These are phyloP conservation scores for Botrytis fragariae DNA, from an alignment of 2,329 filamentous ascomycete genomes.

Conservation along the genomic window DNA sequence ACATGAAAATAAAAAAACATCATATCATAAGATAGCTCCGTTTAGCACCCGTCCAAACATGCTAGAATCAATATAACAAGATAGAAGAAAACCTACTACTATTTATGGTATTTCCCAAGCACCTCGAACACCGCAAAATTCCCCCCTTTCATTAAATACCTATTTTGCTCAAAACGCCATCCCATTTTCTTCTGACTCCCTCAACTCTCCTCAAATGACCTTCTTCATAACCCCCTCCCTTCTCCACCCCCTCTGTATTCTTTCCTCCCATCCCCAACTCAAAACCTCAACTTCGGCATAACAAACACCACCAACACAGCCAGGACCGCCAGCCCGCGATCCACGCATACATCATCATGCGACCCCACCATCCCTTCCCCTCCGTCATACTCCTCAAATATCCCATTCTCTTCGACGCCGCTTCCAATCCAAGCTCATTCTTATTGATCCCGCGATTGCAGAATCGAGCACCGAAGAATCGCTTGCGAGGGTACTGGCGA, in stretches of 20 bases:
- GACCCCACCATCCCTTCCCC: slow-evolving; percentile 80
- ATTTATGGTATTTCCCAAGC: slow-evolving; percentile 22
- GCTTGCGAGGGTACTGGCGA: slow-evolving; percentile 67
- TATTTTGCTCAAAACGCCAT: not conserved
- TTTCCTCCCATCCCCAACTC: not conserved
- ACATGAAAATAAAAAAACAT: not conserved
- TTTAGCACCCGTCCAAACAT: not conserved
- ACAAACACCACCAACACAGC: slow-evolving; percentile 83
- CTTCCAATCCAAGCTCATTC: slow-evolving; percentile 72
- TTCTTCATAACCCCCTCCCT: not conserved
- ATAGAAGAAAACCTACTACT: slow-evolving; percentile 7
- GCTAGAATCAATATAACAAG: not conserved
- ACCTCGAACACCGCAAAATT: not conserved
- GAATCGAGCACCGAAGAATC: slow-evolving; percentile 69
- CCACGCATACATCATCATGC: slow-evolving; percentile 76
- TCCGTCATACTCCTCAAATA: slow-evolving; percentile 76
- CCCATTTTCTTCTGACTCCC: not conserved
- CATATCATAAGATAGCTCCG: not conserved
- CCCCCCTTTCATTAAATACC: not conserved
- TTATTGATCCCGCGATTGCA: slow-evolving; percentile 72
- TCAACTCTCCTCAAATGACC: not conserved
- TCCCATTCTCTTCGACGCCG: slow-evolving; percentile 74
- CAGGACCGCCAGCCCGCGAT: slow-evolving; percentile 78
- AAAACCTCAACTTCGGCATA: slow-evolving; percentile 85
- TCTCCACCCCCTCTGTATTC: not conserved